Base-by-base conservation (phyloP, 169 alveolate species). In the Eimeria acervulina region DNA sequence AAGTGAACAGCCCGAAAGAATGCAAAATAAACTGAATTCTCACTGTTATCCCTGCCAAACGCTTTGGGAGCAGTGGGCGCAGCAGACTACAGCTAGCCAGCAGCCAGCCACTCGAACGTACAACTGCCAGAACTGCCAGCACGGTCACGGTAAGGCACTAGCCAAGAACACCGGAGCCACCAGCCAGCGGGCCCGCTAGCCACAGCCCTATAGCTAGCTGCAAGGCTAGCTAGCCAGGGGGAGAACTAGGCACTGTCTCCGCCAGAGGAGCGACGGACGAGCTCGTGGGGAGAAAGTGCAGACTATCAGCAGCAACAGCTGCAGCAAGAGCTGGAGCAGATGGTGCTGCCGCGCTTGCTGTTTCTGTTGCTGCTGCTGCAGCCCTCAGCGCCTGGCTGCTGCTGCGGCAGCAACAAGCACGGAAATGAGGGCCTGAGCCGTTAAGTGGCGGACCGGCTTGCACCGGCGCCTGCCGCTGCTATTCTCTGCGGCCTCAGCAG, bases 381-480 rank as follows among this genome's bases (percentile, higher is more conserved):
- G 38, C 19, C 59, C 44, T 81, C 68, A 81, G 68, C 90, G 90
- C 90, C 90, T 81, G 7, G 90, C 68, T 44, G 78, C 28, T 66
- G 78, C 78, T 31, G 72, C 90, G 44, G 90, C 70, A 44, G 61
- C 66, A 44, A 81, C 90, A 10, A 81, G 90, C 90, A 81, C 90
- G 40, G 90, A 81, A n/a, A 81, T 81, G 72, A 81, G 90, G 42
- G 72, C 66, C 44, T 81, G 90, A 28, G 90, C 90, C 38, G 90
- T 81, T 55, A 81, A 17, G 72, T 47, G 90, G 51, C 90, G 63
- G 63, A 81, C 90, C 12, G 72, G 90, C 40, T 81, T 81, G 28
- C 68, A 17, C 90, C 66, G 44, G 72, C 90, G 90, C 28, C 68
- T 81, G 44, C 90, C 47, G 68, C 90, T 81, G 90, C 42, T 44